Base-by-base conservation (phyloP, 2,329 filamentous ascomycete species). In the Botrytis squamosa region DNA sequence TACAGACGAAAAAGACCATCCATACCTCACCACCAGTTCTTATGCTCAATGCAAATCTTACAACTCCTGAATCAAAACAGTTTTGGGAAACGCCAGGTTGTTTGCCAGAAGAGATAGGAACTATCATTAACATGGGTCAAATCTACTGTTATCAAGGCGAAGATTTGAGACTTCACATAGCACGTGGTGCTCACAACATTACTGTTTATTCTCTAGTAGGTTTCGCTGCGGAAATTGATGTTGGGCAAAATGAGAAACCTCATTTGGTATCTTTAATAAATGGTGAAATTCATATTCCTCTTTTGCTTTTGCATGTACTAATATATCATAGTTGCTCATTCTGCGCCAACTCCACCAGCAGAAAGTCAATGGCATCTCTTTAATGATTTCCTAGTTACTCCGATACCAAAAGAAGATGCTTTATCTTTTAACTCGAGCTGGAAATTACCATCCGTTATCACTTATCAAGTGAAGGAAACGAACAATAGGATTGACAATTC, bases 111-210 rank as follows among this genome's bases (percentile, higher is more conserved):
- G 94, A 98, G 81, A 95, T 99, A 79, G 96, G 96, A 55, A 89
- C 99, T 79, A 93, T 97, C 73, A 89, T 97, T 73, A 93, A 97
- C 74, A 90, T 93, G 79, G 94, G 93, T n/a, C 93, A 97, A 80
- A 93, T 98, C 80, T 95, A 93, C 82, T 98, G 95, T 82, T 98
- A 94, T 77, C 95, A 99, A 82, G 95, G 96, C 3, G 92, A 97
- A 71, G 95, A 98, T 79, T 83, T 99, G 76, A 92, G 91, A 80
- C 84, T 93, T 66, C 93, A 96, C 78, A 84, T 97, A 36, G 91
- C 95, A 79, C 89, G 92, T 46, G 93, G 92, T 36, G 91, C 91
- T 10, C 92, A 95, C 74, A 91, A 92, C 69, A 92, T 98, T 67
- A 90, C 91, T 20, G 92, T 98, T 0, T 99, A 98, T 82, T 97